These are phyloP conservation scores for Chrysanthemum seticuspe DNA, from an alignment of 129 eudicot genomes.

Conservation along the genomic window DNA sequence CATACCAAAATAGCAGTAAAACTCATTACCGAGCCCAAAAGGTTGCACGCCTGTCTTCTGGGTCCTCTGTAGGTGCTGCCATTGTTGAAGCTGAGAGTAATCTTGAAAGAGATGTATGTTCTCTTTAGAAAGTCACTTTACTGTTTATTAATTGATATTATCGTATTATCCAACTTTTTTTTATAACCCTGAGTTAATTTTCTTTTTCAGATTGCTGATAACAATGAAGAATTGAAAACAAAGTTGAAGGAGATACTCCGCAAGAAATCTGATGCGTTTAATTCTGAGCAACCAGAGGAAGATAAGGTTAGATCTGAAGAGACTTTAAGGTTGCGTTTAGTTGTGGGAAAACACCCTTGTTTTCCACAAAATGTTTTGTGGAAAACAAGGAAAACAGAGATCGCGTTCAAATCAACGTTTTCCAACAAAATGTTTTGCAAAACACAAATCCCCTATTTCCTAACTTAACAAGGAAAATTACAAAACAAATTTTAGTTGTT, in stretches of 20 bases:
- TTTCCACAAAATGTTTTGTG: no score
- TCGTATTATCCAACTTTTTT: background rate
- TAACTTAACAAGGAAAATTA: no score
- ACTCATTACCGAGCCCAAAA: conserved; percentile 36
- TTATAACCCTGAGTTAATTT: background rate
- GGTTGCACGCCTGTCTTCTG: conserved; percentile 49
- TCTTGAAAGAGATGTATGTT: conserved; percentile 62
- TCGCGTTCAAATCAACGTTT: no score
- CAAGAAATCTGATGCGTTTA: conserved; percentile 67
- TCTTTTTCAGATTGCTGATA: conserved; percentile 40
- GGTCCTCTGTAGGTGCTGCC: conserved; percentile 70
- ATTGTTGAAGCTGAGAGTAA: conserved; percentile 72
- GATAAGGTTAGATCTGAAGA: conserved; percentile 59
- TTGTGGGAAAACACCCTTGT: no score
- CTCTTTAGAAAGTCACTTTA: background rate
- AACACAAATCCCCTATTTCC: no score
- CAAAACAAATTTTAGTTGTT: no score
- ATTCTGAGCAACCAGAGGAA: conserved; percentile 53
- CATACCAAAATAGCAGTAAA: conserved; percentile 36
- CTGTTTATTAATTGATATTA: background rate
- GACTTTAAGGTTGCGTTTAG: no score
- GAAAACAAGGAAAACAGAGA: no score
- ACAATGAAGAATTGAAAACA: conserved; percentile 65
- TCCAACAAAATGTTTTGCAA: no score
- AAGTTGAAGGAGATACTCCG: conserved; percentile 62